A percentile compares a stretch with the other conserved stretches of the same genome.
Evolutionary conservation across 805 yeast species (phyloP).

Genomic region (Yarrowia sp.): DNA sequence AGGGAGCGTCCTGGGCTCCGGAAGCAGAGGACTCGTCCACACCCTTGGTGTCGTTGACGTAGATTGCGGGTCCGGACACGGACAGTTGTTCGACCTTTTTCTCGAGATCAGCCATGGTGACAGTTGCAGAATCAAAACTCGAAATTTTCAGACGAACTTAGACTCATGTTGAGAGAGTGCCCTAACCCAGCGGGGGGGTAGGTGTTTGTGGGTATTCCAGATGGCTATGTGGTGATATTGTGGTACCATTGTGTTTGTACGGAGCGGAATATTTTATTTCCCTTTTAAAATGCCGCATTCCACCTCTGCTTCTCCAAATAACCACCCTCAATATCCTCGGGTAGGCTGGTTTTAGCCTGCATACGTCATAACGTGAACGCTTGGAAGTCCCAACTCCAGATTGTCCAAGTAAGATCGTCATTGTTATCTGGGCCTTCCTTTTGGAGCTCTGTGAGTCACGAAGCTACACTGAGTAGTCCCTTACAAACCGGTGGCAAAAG

Average conservation of each 20-base stretch:
- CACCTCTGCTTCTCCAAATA: neutral
- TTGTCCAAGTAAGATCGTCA: neutral
- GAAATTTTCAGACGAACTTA: conserved; percentile 7
- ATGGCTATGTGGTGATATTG: neutral
- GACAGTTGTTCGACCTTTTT: conserved; percentile 30
- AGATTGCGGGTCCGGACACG: conserved; percentile 40
- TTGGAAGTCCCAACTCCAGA: conserved; percentile 1
- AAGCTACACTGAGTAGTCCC: too few relatives aligned
- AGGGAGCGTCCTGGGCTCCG: conserved; percentile 73
- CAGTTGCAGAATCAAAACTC: neutral
- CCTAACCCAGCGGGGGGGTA: neutral
- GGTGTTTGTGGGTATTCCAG: neutral
- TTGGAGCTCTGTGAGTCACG: neutral
- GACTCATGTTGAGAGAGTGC: neutral
- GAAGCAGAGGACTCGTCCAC: conserved; percentile 54
- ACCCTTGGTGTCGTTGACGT: conserved; percentile 75
- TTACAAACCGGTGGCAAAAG: neutral
- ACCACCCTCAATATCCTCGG: neutral
- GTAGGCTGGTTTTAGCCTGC: neutral
- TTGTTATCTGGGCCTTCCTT: neutral
- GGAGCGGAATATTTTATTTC: neutral
- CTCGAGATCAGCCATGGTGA: conserved; percentile 31
- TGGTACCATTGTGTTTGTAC: neutral
- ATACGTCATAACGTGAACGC: neutral
- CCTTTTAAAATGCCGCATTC: neutral